phyloP scores from a whole-genome alignment of 2,329 filamentous ascomycete genomes.

The Ascochyta viciae-villosae region DNA sequence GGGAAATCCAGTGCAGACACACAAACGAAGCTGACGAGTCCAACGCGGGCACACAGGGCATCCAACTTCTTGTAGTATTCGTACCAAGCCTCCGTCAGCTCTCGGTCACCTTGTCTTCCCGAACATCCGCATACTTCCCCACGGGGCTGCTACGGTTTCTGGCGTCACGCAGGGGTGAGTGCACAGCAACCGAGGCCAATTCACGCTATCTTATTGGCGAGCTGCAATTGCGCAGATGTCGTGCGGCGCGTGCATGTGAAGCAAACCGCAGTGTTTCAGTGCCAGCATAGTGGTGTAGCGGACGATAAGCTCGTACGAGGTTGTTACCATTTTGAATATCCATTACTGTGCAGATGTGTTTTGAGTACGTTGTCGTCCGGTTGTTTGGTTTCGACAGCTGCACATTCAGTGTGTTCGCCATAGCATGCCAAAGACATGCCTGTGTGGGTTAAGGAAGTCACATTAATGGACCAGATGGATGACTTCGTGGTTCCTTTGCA shows the following conservation, averaged over 20 bases:
- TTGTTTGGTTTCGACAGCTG: too few relatives aligned
- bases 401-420: too few relatives aligned
- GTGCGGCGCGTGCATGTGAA: conserved; percentile 9
- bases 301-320: background rate
- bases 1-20: background rate
- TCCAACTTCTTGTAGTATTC: background rate
- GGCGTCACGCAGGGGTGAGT: conserved; percentile 1
- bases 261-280: background rate
- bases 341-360: too few relatives aligned
- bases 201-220: conserved; percentile 3
- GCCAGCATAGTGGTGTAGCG: background rate
- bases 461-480: too few relatives aligned
- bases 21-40: background rate
- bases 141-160: conserved; percentile 13
- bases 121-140: conserved; percentile 4
- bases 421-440: too few relatives aligned
- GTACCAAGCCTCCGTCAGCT: background rate
- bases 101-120: background rate
- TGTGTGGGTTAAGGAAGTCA: too few relatives aligned
- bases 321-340: too few relatives aligned
- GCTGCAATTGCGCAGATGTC: background rate
- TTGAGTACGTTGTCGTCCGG: too few relatives aligned
- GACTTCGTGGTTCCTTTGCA: too few relatives aligned
- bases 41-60: background rate
- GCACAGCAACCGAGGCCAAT: conserved; percentile 12